A percentile compares a stretch with the other conserved stretches of the same genome.
phyloP scores from a whole-genome alignment of 208 protist species.

The Naegleria lovaniensis region DNA sequence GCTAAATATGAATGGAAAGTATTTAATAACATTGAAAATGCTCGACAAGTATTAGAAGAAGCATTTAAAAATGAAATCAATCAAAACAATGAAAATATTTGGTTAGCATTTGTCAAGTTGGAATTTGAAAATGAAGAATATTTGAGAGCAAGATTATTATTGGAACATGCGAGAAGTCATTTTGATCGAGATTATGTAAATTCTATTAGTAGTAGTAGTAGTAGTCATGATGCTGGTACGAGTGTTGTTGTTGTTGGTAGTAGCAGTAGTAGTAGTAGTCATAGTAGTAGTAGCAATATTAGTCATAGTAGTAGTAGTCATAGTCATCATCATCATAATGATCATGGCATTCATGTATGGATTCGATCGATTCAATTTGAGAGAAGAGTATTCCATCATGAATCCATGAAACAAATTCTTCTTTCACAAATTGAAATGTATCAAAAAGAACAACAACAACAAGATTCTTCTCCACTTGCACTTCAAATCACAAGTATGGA shows the following conservation, averaged over 20 bases:
- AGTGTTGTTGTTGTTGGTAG: too few species aligned
- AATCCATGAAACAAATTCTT: slow-evolving; percentile 34
- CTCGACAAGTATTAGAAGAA: slow-evolving; percentile 54
- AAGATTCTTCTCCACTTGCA: slow-evolving; percentile 33
- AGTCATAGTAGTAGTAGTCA: too few species aligned
- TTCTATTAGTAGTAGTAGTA: too few species aligned
- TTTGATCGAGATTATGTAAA: too few species aligned
- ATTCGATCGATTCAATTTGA: slow-evolving; percentile 70
- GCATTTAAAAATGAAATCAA: slow-evolving; percentile 56
- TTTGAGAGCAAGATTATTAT: slow-evolving; percentile 48
- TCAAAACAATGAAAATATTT: slow-evolving; percentile 67
- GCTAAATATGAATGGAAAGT: slow-evolving; percentile 72
- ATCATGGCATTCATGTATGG: slow-evolving; percentile 70
- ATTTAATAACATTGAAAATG: slow-evolving; percentile 45
- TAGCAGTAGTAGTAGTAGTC: not conserved
- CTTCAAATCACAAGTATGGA: slow-evolving; percentile 23
- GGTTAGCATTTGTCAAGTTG: slow-evolving; percentile 79
- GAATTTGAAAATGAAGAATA: slow-evolving; percentile 70
- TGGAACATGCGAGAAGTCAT: not conserved
- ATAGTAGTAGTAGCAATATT: too few species aligned
- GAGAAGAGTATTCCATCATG: slow-evolving; percentile 41
- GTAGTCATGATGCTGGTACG: too few species aligned
- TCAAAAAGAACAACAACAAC: slow-evolving; percentile 59
- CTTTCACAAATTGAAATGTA: slow-evolving; percentile 73
- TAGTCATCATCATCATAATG: too few species aligned